Percentiles rank a stretch among this genome's conserved stretches.
Evolutionary conservation across 495 filamentous ascomycete genomes (phyloP).

Genomic region (Chaetomidium leptoderma): DNA sequence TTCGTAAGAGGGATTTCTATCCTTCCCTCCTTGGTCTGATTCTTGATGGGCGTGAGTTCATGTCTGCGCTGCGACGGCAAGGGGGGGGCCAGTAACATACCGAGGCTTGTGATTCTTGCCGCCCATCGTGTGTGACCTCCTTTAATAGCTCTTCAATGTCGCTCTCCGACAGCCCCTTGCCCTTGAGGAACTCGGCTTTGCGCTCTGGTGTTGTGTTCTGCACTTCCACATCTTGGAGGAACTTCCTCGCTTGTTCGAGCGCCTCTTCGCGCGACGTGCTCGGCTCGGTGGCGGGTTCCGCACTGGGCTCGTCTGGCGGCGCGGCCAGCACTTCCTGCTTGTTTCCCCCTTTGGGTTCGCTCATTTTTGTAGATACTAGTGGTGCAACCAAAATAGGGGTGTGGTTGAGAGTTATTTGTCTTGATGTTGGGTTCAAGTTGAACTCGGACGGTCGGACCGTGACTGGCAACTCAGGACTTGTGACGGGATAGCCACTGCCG

Average conservation of each 20-base stretch:
- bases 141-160: slow-evolving; percentile 67
- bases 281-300: slow-evolving; percentile 8
- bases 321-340: slow-evolving; percentile 8
- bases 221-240: slow-evolving; percentile 77
- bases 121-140: slow-evolving; percentile 30
- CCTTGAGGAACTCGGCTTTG: slow-evolving; percentile 73
- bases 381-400: too few species aligned
- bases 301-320: neutral
- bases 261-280: slow-evolving; percentile 36
- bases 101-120: slow-evolving; percentile 27
- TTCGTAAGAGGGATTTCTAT: slow-evolving; percentile 22
- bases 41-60: slow-evolving; percentile 17
- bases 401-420: neutral
- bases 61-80: neutral
- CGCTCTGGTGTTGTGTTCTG: slow-evolving; percentile 62
- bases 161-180: slow-evolving; percentile 65
- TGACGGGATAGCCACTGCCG: slow-evolving; percentile 3
- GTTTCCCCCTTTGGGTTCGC: slow-evolving; percentile 14
- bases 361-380: neutral
- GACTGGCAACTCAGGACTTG: slow-evolving; percentile 1
- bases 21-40: slow-evolving; percentile 7
- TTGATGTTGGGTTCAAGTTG: neutral
- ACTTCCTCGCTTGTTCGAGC: slow-evolving; percentile 67
- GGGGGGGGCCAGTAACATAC: slow-evolving; percentile 24
- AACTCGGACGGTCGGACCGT: neutral